Percentiles rank a stretch among this genome's conserved stretches.
These are phyloP conservation scores for Alternaria sp. DNA, from an alignment of 2,329 filamentous ascomycete genomes.

Conservation along the genomic window DNA sequence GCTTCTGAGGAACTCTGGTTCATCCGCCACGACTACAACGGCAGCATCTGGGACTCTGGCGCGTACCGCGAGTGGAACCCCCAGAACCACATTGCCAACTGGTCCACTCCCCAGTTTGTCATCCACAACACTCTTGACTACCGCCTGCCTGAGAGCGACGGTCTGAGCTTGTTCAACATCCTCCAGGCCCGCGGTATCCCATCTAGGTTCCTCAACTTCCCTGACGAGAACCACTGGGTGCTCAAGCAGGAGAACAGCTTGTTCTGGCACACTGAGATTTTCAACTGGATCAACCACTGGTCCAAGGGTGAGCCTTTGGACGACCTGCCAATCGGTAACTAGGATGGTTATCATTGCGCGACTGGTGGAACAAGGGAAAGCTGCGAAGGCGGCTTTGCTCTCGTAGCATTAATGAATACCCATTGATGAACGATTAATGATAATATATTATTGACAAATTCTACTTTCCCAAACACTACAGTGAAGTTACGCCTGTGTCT, in stretches of 20 bases:
- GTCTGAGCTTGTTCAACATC: slow-evolving; percentile 84
- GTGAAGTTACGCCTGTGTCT: neutral
- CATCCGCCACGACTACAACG: slow-evolving; percentile 56
- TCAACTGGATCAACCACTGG: slow-evolving; percentile 52
- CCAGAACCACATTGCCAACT: slow-evolving; percentile 67
- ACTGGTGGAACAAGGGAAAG: neutral
- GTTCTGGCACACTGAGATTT: slow-evolving; percentile 77
- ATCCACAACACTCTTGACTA: slow-evolving; percentile 94
- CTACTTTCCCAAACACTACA: neutral
- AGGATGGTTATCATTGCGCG: neutral
- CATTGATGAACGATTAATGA: slow-evolving; percentile 15
- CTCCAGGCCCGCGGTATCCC: slow-evolving; percentile 78
- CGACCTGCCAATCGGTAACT: slow-evolving; percentile 41
- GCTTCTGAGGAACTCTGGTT: slow-evolving; percentile 62
- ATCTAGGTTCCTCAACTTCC: slow-evolving; percentile 81
- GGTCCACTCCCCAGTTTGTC: slow-evolving; percentile 86
- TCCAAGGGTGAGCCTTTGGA: slow-evolving; percentile 43
- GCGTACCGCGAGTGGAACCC: slow-evolving; percentile 67
- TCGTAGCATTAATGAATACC: neutral
- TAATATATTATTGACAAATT: neutral
- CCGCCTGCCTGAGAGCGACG: slow-evolving; percentile 83
- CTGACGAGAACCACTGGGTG: slow-evolving; percentile 83
- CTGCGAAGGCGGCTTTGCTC: neutral
- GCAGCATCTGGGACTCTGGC: slow-evolving; percentile 41
- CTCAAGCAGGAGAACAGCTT: slow-evolving; percentile 89